Base-by-base conservation (phyloP, 2,329 filamentous ascomycete genomes). In the Passalora sequoiae region DNA sequence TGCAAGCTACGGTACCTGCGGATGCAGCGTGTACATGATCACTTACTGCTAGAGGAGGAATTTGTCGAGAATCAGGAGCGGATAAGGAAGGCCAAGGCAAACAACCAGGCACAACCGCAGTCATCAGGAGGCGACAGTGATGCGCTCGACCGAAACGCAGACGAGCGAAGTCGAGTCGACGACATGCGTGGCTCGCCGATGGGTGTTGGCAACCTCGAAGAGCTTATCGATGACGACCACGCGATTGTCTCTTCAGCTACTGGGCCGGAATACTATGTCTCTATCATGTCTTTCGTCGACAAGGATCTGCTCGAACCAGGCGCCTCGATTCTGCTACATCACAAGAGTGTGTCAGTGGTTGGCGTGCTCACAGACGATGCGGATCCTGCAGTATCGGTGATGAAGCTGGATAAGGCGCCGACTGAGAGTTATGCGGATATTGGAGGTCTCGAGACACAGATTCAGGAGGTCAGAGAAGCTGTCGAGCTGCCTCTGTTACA, bases 281-380 rank as follows among this genome's bases (percentile, higher is more conserved):
- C 89, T 58, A 98, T 98, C 77, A 97, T 97, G 92, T 96, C 91
- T 43, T 98, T 98, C 61, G 92, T 98, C 55, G 92, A 98, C 75
- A 98, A 98, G 71, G 92, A 98, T 31, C 80, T 98, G 3, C 77
- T 98, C 31, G 92, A 98, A 69, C 92, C 92, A 1, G 94, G 94
- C 49, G 89, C 92, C 13, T 96, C 89, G 59, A 92, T 98, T 37
- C 74, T 98, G 37, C 74, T 98, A 46, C 92, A 98, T 63, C 92
- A 98, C 69, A 98, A 98, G 74, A 94, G 86, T 40, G 91, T 97
- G 39, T 96, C 91, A 30, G 94, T 98, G 32, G 92, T 98, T 21
- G 92, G 94, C 67, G 92, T 98, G 15, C 73, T 98, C 58, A 97
- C 91, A 2, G 92, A 98, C 59, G 92, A 98, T 62, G 83, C 92